Percentiles rank a stretch among this genome's conserved stretches.
Conservation (phyloP, 164 flowering plant genomes). For the Dillenia turbinata region DNA sequence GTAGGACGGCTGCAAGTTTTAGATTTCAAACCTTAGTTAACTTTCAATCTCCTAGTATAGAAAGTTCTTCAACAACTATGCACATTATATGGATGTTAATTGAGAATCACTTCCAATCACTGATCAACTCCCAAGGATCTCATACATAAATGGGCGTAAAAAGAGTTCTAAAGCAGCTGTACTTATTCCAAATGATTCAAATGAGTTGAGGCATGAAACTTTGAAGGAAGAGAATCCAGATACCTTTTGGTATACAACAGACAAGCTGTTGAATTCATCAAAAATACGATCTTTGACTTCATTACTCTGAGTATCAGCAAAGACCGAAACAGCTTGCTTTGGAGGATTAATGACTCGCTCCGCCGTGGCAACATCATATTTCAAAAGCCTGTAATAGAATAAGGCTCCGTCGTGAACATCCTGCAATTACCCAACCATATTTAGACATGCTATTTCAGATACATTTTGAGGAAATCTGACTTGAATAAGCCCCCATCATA, state of each 20-base stretch:
- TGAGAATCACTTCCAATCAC: too few species aligned
- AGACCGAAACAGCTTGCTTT: slow-evolving; percentile 98
- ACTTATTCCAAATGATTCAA: too few species aligned
- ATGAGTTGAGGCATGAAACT: not conserved
- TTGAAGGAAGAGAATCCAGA: slow-evolving; percentile 1
- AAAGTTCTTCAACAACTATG: too few species aligned
- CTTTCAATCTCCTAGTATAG: too few species aligned
- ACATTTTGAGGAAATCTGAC: too few species aligned
- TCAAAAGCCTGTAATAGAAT: slow-evolving; percentile 94
- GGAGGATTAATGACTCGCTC: slow-evolving; percentile 91
- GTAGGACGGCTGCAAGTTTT: slow-evolving; percentile 85
- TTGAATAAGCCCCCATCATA: too few species aligned
- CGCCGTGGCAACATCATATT: slow-evolving; percentile 68
- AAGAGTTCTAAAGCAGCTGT: too few species aligned
- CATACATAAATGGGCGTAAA: too few species aligned
- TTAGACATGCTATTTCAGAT: too few species aligned
- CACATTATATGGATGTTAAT: too few species aligned
- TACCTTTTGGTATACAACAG: slow-evolving; percentile 97
- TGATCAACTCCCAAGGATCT: too few species aligned
- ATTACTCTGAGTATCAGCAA: slow-evolving; percentile 95
- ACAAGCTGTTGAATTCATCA: slow-evolving; percentile 93
- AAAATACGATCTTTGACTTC: slow-evolving; percentile 97
- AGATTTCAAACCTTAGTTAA: slow-evolving; percentile 6
- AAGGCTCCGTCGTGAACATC: slow-evolving; percentile 98
- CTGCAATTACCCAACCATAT: slow-evolving; percentile 46